phyloP scores from a whole-genome alignment of 1,284 basidiomycete genomes.

The Cutaneotrichosporon mucoides region DNA sequence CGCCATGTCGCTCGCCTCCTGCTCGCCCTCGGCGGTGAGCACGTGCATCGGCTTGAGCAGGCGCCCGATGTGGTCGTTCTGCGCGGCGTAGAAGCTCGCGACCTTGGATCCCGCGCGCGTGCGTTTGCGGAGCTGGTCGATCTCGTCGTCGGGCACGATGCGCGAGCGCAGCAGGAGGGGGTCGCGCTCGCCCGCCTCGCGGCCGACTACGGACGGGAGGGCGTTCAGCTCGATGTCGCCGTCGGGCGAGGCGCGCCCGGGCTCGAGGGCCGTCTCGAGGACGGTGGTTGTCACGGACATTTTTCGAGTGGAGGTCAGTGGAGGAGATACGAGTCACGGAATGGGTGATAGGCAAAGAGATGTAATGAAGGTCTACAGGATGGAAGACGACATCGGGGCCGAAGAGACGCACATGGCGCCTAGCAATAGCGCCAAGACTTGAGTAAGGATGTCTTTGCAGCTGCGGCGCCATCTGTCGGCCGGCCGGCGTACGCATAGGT shows the following conservation, averaged over 20 bases:
- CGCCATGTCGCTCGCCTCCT: conserved; percentile 35
- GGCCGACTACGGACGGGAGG: conserved; percentile 27
- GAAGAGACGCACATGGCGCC: too few relatives aligned
- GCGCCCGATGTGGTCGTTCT: conserved; percentile 80
- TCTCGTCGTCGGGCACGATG: conserved; percentile 45
- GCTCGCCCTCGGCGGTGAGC: conserved; percentile 31
- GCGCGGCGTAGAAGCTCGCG: conserved; percentile 65
- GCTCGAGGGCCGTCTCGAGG: conserved; percentile 1
- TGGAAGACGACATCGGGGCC: too few relatives aligned
- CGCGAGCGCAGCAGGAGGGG: conserved; percentile 48
- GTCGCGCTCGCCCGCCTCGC: conserved; percentile 48
- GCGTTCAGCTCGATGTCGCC: conserved; percentile 39
- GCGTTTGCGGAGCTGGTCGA: conserved; percentile 32
- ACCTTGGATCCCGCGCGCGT: conserved; percentile 38
- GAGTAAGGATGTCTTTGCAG: too few relatives aligned
- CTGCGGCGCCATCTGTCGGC: too few relatives aligned
- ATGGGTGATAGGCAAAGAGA: too few relatives aligned
- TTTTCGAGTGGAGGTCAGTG: background rate
- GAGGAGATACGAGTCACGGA: too few relatives aligned
- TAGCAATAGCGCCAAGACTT: too few relatives aligned
- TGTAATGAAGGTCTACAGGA: too few relatives aligned
- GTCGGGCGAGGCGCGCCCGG: background rate
- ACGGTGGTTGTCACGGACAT: background rate
- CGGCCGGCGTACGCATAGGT: too few relatives aligned
- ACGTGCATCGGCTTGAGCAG: conserved; percentile 87